Base-by-base conservation (phyloP, 495 filamentous ascomycete genomes). In the Penicillium nucicola region DNA sequence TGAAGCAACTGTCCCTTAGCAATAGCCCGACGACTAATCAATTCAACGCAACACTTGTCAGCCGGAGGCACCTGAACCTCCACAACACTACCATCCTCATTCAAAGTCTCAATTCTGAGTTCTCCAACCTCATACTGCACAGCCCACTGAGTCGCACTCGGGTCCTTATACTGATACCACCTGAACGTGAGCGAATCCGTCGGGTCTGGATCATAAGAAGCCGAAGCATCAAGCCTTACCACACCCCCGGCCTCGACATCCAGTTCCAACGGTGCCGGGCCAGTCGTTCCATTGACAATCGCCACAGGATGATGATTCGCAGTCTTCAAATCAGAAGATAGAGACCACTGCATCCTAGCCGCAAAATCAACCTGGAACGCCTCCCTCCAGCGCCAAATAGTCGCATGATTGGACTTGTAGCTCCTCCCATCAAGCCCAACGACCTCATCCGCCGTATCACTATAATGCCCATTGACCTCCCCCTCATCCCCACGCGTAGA, bases 341-440 rank as follows among this genome's bases (percentile, higher is more conserved):
- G 22, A 1, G 66, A 69, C 76, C 74, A 77, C 48, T 71, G 60
- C 43, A 77, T 73, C 3, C 74, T 53, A 0, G 74, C 73, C 4
- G 71, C 69, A 48, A 79, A 75, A 48, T 76, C 74, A 47, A 68
- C 62, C 49, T 77, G 72, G 42, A 64, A 71, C 3, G 73, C 73
- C 8, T 66, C 57, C 8, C 73, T 34, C 76, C 74, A 78, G 5
- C 74, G 56, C 71, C 74, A 78, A 17, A 76, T 71, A 3, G 69
- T 73, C 5, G 71, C 69, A 37, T 71, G 65, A 43, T 67, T 74
- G 17, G 48, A 53, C 17, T 46, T 55, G 51, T 67, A 53, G 13
- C 25, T 42, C 22, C 50, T 50, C 5, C 65, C 71, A 42, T 73
- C 62, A 22, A 50, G 40, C 18, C 69, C 69, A 2, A 58, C 45